These are phyloP conservation scores for Vigna radiata DNA, from an alignment of 306 rosid genomes.

Conservation along the genomic window DNA sequence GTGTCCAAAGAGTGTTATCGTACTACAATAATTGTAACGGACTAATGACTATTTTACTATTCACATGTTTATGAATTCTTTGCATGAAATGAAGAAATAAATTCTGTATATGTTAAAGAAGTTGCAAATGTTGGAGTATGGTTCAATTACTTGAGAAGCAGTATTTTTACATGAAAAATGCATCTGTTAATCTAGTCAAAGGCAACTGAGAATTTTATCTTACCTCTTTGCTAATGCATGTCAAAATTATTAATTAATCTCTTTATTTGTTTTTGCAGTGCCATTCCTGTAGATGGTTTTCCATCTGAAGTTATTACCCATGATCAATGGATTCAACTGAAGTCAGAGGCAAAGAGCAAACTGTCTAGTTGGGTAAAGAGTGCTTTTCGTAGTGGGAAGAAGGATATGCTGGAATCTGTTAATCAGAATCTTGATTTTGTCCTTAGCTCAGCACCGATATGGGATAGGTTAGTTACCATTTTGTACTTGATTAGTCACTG, in stretches of 20 bases:
- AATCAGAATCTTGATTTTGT: conserved; percentile 71
- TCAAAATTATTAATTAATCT: conserved; percentile 21
- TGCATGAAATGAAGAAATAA: conserved; percentile 6
- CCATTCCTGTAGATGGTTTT: conserved; percentile 58
- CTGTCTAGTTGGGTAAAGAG: conserved; percentile 79
- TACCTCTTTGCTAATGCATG: not conserved
- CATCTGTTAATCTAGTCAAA: conserved; percentile 17
- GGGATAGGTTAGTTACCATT: conserved; percentile 84
- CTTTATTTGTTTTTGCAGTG: conserved; percentile 53
- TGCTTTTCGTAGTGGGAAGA: conserved; percentile 69
- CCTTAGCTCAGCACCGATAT: conserved; percentile 86
- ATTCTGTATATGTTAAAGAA: conserved; percentile 19
- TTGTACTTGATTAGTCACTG: conserved; percentile 20
- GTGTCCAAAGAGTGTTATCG: too few relatives aligned
- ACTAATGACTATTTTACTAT: conserved; percentile 14
- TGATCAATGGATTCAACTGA: conserved; percentile 76
- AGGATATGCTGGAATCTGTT: conserved; percentile 67
- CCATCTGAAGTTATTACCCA: conserved; percentile 79
- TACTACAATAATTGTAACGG: not conserved
- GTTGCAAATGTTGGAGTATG: not conserved
- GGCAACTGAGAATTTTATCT: not conserved
- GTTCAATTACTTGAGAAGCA: conserved; percentile 1
- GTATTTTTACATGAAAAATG: conserved; percentile 2
- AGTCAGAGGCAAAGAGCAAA: conserved; percentile 65
- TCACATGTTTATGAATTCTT: conserved; percentile 20